phyloP scores from a whole-genome alignment of 2,329 filamentous ascomycete genomes.

The Trichoderma koningii region DNA sequence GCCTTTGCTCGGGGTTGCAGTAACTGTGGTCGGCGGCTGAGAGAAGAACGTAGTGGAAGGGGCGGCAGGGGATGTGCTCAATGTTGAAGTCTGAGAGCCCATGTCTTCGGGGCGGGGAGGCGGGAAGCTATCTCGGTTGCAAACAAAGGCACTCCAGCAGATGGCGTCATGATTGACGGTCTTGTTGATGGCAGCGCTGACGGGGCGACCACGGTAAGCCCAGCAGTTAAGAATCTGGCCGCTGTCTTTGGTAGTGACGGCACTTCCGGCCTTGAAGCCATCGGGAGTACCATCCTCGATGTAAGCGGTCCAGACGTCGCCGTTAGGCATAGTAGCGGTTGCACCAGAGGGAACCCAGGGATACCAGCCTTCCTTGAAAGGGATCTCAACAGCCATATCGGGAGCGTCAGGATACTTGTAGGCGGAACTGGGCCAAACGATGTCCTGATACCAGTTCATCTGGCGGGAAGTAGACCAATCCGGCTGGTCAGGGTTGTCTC shows the following conservation, averaged over 20 bases:
- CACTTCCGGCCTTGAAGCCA: conserved; percentile 44
- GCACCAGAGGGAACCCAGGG: conserved; percentile 44
- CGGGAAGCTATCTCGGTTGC: conserved; percentile 41
- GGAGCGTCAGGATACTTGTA: conserved; percentile 42
- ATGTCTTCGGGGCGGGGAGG: conserved; percentile 42
- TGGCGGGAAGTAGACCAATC: conserved; percentile 49
- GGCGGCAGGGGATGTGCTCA: conserved; percentile 38
- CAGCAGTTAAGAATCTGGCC: conserved; percentile 46
- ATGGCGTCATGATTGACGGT: conserved; percentile 43
- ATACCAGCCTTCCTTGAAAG: conserved; percentile 43
- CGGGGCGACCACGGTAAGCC: conserved; percentile 46
- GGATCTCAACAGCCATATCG: conserved; percentile 45
- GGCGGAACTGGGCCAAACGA: conserved; percentile 42
- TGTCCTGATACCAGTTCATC: conserved; percentile 48
- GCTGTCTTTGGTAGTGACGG: conserved; percentile 45
- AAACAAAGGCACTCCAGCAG: conserved; percentile 47
- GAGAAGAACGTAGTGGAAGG: conserved; percentile 41
- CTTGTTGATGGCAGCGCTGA: conserved; percentile 44
- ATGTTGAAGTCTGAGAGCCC: conserved; percentile 41
- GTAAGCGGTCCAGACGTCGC: conserved; percentile 46
- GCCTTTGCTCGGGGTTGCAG: conserved; percentile 33
- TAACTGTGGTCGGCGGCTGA: conserved; percentile 34
- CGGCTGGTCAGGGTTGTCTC: conserved; percentile 44
- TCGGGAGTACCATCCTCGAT: conserved; percentile 47
- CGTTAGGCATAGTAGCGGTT: conserved; percentile 44